Percentiles rank a stretch among this genome's conserved stretches.
Evolutionary conservation across 2,329 filamentous ascomycete species (phyloP).

Genomic region (Pseudomassariella vexata): DNA sequence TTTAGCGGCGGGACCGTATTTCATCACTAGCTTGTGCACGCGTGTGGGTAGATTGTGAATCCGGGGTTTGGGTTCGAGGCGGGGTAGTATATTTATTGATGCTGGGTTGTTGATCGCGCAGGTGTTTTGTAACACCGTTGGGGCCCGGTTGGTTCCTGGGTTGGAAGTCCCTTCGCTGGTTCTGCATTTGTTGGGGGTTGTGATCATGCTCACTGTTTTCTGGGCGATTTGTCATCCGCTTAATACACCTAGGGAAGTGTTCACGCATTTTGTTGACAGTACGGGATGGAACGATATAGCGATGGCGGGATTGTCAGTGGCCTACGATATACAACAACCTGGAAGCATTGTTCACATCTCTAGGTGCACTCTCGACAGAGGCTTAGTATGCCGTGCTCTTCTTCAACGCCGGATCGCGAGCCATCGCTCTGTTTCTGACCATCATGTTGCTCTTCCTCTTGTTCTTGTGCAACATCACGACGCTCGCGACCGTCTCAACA

Average conservation of each 20-base stretch:
- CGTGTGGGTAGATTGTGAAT: conserved; percentile 7
- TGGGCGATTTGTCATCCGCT: background rate
- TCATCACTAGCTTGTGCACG: conserved; percentile 8
- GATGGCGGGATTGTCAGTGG: background rate
- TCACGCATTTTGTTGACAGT: conserved; percentile 1
- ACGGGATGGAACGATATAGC: background rate
- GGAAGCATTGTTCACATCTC: conserved; percentile 1
- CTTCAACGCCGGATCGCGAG: background rate
- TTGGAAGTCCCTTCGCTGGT: background rate
- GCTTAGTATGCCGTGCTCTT: conserved; percentile 1
- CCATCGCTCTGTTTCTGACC: background rate
- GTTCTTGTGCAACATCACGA: conserved; percentile 19
- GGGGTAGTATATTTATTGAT: background rate
- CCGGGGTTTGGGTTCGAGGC: conserved; percentile 6
- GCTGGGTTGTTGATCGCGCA: background rate
- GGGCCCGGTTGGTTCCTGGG: background rate
- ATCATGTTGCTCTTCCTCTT: conserved; percentile 1
- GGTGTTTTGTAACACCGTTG: background rate
- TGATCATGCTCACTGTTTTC: background rate
- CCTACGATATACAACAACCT: background rate
- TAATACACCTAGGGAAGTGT: background rate
- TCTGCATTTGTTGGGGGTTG: background rate
- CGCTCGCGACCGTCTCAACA: conserved; percentile 16
- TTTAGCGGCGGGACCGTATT: conserved; percentile 9
- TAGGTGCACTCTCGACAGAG: background rate